A percentile compares a stretch with the other conserved stretches of the same genome.
phyloP scores from a whole-genome alignment of 768 basidiomycete genomes.

The Myochromella boudieri region DNA sequence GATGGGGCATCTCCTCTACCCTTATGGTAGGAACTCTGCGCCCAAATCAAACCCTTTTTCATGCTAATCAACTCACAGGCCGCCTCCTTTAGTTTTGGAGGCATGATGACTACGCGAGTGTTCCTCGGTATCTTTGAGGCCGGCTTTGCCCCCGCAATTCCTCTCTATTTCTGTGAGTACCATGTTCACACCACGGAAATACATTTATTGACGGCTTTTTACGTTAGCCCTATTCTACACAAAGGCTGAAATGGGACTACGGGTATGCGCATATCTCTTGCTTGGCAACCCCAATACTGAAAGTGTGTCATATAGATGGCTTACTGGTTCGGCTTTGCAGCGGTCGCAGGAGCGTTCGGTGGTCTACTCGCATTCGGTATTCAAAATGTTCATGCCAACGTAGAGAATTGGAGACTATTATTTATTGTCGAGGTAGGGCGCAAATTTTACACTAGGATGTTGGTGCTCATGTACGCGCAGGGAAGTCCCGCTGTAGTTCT shows the following conservation, averaged over 20 bases:
- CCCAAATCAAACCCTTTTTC: background rate
- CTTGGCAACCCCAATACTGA: background rate
- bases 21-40: conserved; percentile 63
- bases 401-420: conserved; percentile 60
- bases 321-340: conserved; percentile 84
- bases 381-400: conserved; percentile 51
- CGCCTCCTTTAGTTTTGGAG: conserved; percentile 57
- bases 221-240: conserved; percentile 74
- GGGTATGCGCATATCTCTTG: conserved; percentile 35
- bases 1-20: conserved; percentile 78
- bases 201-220: background rate
- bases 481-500: conserved; percentile 68
- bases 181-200: background rate
- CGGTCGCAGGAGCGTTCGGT: conserved; percentile 82
- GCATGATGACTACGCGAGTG: conserved; percentile 57
- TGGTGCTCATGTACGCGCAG: conserved; percentile 27
- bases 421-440: conserved; percentile 68
- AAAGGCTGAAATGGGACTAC: conserved; percentile 67
- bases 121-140: conserved; percentile 78
- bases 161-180: conserved; percentile 71
- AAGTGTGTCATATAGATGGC: conserved; percentile 45
- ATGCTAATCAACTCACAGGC: conserved; percentile 39
- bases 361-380: conserved; percentile 83
- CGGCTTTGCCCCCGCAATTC: conserved; percentile 75
- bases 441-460: background rate